Evolutionary conservation across 1,284 basidiomycete species (phyloP), one percentile per base, ranked within the genome.

Genomic region (Malassezia caprae): DNA sequence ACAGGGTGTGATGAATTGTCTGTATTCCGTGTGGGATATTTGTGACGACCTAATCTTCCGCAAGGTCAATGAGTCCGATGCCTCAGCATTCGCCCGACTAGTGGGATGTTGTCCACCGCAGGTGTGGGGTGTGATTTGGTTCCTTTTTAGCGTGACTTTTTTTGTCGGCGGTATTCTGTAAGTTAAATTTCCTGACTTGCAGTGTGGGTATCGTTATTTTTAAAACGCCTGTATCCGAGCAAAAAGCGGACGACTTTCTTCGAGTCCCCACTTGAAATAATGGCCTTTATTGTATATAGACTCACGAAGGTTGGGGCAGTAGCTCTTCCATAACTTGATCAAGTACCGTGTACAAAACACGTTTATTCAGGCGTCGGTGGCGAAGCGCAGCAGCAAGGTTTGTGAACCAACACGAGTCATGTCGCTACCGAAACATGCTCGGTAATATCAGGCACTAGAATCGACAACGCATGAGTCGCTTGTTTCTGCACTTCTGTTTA

Each of bases 371-470:
- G 17, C 91, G 80, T 51, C 84, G 81, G 69, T 96, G 96, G 75
- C 96, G 93, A 42, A 96, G 75, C 0, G 91, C 87, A 2, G 84
- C 71, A 96, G 96, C 58, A 93, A 85, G 47, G 88, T 80, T 45
- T 89, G 80, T 3, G 91, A 90, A 6, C 90, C 93, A 41, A 89
- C 81, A 7, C 90, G 82, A 10, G 91, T 90, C 72, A 96, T 96
- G 2, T 88, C 85, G 23, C 90, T 80, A 8, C 93, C 93, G 60
- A 96, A 83, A 96, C 88, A 68, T 93, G 96, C 6, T 91, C 88
- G 27, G 88, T 90, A 43, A 96, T 76, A 67, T 96, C 93, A 90
- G 93, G 91, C 60, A 98, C 85, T 39, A 96, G 78, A 21, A 86
- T 83, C 3, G 87, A 86, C 8, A 96, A 78, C 68, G 93, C 91